phyloP scores from a whole-genome alignment of 768 basidiomycete species.

The Tulasnella sp. region DNA sequence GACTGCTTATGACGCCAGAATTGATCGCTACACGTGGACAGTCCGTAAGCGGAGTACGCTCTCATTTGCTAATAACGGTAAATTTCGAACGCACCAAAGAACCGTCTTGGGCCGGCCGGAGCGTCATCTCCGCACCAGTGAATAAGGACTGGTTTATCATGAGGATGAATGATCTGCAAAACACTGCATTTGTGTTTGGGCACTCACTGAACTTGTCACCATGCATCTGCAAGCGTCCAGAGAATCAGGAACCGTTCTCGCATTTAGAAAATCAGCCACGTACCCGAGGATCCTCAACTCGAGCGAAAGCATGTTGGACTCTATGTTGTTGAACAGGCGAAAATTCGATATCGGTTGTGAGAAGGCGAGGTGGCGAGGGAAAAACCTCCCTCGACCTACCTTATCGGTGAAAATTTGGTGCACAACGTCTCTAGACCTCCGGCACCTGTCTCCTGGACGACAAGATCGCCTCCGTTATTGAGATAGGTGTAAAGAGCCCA shows the following conservation, averaged over 20 bases:
- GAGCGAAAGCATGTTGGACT: constrained; percentile 37
- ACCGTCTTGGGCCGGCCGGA: constrained; percentile 24
- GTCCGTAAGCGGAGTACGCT: constrained; percentile 21
- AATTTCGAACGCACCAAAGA: constrained; percentile 6
- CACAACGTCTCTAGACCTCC: constrained; percentile 37
- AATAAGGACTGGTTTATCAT: constrained; percentile 32
- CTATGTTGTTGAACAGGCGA: constrained; percentile 22
- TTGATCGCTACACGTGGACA: constrained; percentile 31
- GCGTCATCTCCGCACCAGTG: constrained; percentile 42
- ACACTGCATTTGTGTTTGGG: not conserved
- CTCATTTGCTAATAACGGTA: not conserved
- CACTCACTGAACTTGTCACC: constrained; percentile 13
- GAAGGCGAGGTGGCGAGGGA: constrained; percentile 15
- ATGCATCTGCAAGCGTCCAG: not conserved
- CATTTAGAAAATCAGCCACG: constrained; percentile 11
- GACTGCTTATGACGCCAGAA: constrained; percentile 30
- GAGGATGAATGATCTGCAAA: constrained; percentile 28
- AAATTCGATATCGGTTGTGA: not conserved
- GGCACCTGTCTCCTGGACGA: constrained; percentile 33
- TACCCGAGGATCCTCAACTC: constrained; percentile 34
- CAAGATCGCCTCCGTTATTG: constrained; percentile 32
- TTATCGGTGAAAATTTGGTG: constrained; percentile 30
- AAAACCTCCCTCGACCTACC: constrained; percentile 35
- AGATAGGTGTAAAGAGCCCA: constrained; percentile 26
- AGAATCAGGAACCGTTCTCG: not conserved